phyloP scores from a whole-genome alignment of 352 stramenopile species.

The Globisporangium rhizosaccharum region DNA sequence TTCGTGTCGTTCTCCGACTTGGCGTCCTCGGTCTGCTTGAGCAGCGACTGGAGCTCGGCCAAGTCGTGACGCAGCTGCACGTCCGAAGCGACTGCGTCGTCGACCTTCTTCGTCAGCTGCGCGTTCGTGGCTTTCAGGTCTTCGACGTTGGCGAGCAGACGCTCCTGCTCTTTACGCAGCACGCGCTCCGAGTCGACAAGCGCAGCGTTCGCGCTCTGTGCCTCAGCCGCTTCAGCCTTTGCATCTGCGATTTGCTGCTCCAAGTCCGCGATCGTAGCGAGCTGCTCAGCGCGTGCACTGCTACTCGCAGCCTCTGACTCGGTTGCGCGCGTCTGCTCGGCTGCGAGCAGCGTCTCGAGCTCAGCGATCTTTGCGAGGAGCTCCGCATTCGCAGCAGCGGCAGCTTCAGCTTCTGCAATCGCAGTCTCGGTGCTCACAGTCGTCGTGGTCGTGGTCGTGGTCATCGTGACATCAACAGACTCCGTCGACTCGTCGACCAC shows the following conservation, averaged over 20 bases:
- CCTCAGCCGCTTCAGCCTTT: constrained; percentile 6
- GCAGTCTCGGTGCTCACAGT: constrained; percentile 5
- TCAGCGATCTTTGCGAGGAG: constrained; percentile 9
- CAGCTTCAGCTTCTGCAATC: constrained; percentile 1
- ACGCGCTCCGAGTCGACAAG: constrained; percentile 17
- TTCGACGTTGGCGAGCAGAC: constrained; percentile 18
- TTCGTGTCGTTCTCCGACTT: constrained; percentile 41
- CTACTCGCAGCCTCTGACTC: constrained; percentile 18
- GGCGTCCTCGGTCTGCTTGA: constrained; percentile 28
- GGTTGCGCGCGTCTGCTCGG: constrained; percentile 4
- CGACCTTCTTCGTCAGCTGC: constrained; percentile 25
- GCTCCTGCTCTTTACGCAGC: constrained; percentile 18
- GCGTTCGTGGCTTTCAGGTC: constrained; percentile 17
- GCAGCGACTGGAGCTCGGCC: constrained; percentile 20
- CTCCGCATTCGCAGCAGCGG: constrained; percentile 3
- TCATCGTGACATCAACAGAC: constrained; percentile 10
- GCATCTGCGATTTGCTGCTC: constrained; percentile 16
- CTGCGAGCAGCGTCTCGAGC: constrained; percentile 18
- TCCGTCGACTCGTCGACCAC: not conserved
- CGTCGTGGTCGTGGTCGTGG: not conserved
- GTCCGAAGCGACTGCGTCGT: constrained; percentile 13
- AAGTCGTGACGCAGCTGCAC: constrained; percentile 13
- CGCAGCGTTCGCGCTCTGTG: constrained; percentile 14
- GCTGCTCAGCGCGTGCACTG: constrained; percentile 9
- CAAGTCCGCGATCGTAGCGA: constrained; percentile 17